Percentiles rank a stretch among this genome's conserved stretches.
phyloP scores from a whole-genome alignment of 768 basidiomycete genomes.

The Suillus ampliporus region DNA sequence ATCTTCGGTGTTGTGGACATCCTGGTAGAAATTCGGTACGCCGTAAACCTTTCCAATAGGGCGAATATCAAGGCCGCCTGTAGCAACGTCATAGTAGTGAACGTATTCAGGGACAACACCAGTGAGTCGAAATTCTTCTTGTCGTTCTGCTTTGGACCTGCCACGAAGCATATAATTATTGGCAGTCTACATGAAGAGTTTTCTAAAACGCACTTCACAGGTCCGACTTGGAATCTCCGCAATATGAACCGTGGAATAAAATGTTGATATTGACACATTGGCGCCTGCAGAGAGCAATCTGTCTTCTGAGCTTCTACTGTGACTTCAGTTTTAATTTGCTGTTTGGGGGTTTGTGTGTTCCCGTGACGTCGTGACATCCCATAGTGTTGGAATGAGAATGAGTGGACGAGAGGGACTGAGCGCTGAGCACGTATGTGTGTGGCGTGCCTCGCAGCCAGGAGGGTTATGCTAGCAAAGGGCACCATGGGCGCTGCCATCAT shows the following conservation, averaged over 20 bases:
- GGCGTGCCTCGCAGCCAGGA: too few relatives aligned
- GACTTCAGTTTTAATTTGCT: background rate
- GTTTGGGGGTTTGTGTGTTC: background rate
- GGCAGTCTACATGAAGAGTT: background rate
- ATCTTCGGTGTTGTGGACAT: constrained; percentile 24
- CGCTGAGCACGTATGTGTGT: too few relatives aligned
- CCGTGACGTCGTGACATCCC: background rate
- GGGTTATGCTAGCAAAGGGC: too few relatives aligned
- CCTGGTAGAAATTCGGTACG: constrained; percentile 33
- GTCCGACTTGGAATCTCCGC: constrained; percentile 16
- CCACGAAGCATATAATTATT: background rate
- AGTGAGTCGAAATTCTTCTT: constrained; percentile 9
- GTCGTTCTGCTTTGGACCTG: constrained; percentile 19
- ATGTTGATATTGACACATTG: constrained; percentile 15
- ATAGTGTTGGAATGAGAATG: background rate
- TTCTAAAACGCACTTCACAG: constrained; percentile 6
- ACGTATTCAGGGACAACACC: constrained; percentile 15
- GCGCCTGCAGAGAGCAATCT: background rate
- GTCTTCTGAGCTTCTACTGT: background rate
- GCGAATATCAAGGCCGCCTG: constrained; percentile 14
- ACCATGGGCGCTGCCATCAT: too few relatives aligned
- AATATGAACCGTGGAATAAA: constrained; percentile 20
- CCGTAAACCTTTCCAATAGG: constrained; percentile 21
- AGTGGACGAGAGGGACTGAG: background rate
- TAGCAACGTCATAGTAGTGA: constrained; percentile 17